A percentile compares a stretch with the other conserved stretches of the same genome.
Conservation (phyloP, 192 early-diverging fungal genomes). For the Backusella australiensis region DNA sequence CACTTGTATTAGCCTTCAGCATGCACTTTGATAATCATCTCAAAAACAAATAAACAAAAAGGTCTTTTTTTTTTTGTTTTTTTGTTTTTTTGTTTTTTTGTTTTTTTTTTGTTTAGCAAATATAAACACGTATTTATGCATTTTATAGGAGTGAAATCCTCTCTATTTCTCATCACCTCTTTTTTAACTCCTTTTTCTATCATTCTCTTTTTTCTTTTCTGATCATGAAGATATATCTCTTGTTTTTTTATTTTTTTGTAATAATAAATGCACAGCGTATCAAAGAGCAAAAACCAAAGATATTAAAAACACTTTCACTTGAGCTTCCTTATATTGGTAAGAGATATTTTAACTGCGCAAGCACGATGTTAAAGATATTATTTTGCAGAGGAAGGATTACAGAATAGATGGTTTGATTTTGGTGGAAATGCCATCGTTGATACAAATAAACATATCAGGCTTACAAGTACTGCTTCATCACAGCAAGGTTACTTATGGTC, state of each 20-base stretch:
- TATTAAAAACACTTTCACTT: background rate
- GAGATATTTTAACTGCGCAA: background rate
- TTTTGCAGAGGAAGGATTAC: slow-evolving; percentile 63
- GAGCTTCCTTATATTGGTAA: slow-evolving; percentile 4
- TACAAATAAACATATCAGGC: slow-evolving; percentile 79
- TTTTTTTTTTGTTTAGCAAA: background rate
- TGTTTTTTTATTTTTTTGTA: background rate
- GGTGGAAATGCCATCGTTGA: slow-evolving; percentile 90
- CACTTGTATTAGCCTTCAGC: background rate
- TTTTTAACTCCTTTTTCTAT: background rate
- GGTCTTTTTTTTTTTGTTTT: background rate
- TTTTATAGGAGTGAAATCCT: background rate
- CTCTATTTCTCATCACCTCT: background rate
- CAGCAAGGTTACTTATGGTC: slow-evolving; percentile 85
- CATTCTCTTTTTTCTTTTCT: background rate
- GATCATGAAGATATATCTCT: background rate
- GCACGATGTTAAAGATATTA: background rate
- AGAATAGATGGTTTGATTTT: slow-evolving; percentile 93
- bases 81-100: too few species aligned
- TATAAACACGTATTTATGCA: background rate
- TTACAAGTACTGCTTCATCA: slow-evolving; percentile 80
- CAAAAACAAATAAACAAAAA: background rate
- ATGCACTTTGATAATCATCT: background rate
- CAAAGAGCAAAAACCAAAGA: background rate
- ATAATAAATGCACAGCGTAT: background rate